Evolutionary conservation across 306 rosid genomes (phyloP), one percentile per base, ranked within the genome.

Genomic region (Medicago ruthenica): DNA sequence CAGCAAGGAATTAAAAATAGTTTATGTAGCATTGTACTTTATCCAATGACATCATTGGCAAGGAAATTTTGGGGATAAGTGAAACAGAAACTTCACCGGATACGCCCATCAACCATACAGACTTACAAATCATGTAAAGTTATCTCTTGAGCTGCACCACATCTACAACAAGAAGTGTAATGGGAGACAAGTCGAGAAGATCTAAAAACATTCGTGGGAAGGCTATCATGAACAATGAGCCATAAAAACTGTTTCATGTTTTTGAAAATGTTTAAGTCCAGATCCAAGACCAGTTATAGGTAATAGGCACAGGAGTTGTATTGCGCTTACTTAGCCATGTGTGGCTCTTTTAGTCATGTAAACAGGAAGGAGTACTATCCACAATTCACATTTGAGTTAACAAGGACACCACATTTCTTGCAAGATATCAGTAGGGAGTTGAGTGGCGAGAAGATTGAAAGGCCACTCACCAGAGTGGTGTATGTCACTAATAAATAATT

Each of bases 1-100:
- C 61, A 54, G 27, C 61, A 54, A 54, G 61, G 20, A 54, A 54
- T 54, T 5, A 54, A 54, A 54, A 54, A 9, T 54, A 54, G 31
- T 18, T 51, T 15, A 0, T 48, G 54, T n/a, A 50, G 20, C 55
- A 50, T 44, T 44, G 50, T 44, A 5, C 48, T 44, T 44, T 44
- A 3, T 44, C 6, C 48, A 11, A 44, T 11, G 15, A 44, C 13
- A 44, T 2, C 48, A 44, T 44, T 44, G 48, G 13, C 48, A 44
- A 11, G 16, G n/a, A 42, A 45, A 13, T 45, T 45, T 13, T 45
- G 15, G 51, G 14, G 51, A 16, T 45, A 15, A 13, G 7, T 45
- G 7, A 45, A 44, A 45, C 16, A 45, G 51, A 45, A 45, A 5
- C 13, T 13, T 16, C 16, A 13, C 51, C 6, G 6, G 7, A 13